A percentile compares a stretch with the other conserved stretches of the same genome.
These are phyloP conservation scores for Malassezia cuniculi DNA, from an alignment of 1,284 basidiomycete species.

Conservation along the genomic window DNA sequence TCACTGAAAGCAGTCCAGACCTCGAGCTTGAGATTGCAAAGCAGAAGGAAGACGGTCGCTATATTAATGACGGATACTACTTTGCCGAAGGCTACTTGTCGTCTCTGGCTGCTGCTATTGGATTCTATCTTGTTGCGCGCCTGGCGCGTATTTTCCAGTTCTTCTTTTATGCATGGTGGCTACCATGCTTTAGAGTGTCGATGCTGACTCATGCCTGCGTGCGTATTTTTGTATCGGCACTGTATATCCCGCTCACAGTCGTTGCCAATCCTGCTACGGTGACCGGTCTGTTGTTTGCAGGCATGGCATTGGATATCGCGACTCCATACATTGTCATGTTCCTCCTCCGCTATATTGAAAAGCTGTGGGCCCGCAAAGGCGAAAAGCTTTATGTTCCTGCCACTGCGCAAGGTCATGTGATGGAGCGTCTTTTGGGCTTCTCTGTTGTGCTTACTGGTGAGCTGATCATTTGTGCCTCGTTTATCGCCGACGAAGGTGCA, in stretches of 20 bases:
- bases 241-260: slow-evolving; percentile 32
- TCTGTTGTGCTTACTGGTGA: slow-evolving; percentile 39
- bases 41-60: slow-evolving; percentile 8
- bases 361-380: slow-evolving; percentile 17
- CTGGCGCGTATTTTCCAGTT: slow-evolving; percentile 21
- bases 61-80: slow-evolving; percentile 21
- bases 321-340: slow-evolving; percentile 21
- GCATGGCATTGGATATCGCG: slow-evolving; percentile 25
- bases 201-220: slow-evolving; percentile 29
- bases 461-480: slow-evolving; percentile 23
- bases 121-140: slow-evolving; percentile 36
- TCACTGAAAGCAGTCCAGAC: not conserved
- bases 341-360: slow-evolving; percentile 22
- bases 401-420: slow-evolving; percentile 28
- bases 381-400: slow-evolving; percentile 32
- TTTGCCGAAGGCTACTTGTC: slow-evolving; percentile 23
- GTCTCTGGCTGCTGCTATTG: slow-evolving; percentile 25
- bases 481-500: slow-evolving; percentile 13
- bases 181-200: slow-evolving; percentile 35
- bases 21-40: not conserved
- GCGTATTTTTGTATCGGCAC: slow-evolving; percentile 18
- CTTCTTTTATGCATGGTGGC: slow-evolving; percentile 29
- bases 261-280: slow-evolving; percentile 16
- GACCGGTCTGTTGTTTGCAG: slow-evolving; percentile 20
- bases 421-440: slow-evolving; percentile 32